phyloP scores from a whole-genome alignment of 2,329 filamentous ascomycete species.

The Fusarium buxicola region DNA sequence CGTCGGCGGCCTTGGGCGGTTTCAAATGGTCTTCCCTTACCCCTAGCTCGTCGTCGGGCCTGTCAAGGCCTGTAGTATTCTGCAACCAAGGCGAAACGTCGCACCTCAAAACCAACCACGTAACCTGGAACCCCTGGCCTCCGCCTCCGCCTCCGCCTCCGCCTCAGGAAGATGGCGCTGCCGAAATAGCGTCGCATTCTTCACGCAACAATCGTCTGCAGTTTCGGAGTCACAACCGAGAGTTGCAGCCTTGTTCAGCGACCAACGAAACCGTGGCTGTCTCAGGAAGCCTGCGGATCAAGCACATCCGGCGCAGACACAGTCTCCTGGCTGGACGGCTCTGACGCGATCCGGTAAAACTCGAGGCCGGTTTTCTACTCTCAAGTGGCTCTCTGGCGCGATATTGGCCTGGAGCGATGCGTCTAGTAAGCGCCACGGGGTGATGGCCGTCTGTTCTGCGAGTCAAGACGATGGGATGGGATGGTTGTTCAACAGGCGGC shows the following conservation, averaged over 20 bases:
- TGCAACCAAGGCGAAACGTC: conserved; percentile 39
- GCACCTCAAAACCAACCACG: conserved; percentile 1
- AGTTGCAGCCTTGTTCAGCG: background rate
- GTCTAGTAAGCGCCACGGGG: conserved; percentile 28
- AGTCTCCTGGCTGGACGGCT: conserved; percentile 21
- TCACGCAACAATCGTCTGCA: conserved; percentile 5
- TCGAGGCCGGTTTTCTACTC: conserved; percentile 21
- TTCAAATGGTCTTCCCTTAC: background rate
- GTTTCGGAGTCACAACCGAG: conserved; percentile 16
- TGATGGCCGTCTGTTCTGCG: background rate
- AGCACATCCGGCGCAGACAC: conserved; percentile 37
- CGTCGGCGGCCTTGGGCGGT: no score
- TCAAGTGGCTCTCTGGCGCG: conserved; percentile 5
- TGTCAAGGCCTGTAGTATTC: conserved; percentile 3
- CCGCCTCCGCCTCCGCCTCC: background rate
- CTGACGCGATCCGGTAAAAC: conserved; percentile 24
- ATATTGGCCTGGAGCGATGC: conserved; percentile 17
- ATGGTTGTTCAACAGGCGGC: background rate
- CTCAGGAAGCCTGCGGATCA: conserved; percentile 36
- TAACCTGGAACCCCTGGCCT: conserved; percentile 1
- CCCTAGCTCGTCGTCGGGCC: background rate
- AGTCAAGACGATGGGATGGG: background rate
- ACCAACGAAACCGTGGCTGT: conserved; percentile 39
- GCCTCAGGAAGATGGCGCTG: background rate
- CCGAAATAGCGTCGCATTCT: background rate